phyloP scores from a whole-genome alignment of 2,329 filamentous ascomycete genomes.

The Aspergillaceae sp. region DNA sequence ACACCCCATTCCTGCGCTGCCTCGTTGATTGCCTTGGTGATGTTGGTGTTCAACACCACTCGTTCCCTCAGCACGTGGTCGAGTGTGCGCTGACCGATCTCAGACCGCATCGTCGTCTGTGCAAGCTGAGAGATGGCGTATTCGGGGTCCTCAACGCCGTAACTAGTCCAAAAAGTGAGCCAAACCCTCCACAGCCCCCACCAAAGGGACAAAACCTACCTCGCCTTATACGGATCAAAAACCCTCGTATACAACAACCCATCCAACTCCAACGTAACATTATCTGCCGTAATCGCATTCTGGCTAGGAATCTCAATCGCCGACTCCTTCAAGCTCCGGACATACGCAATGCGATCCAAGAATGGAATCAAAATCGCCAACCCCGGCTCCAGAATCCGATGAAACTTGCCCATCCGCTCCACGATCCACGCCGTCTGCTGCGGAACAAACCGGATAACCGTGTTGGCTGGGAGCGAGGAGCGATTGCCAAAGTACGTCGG shows the following conservation, averaged over 20 bases:
- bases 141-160: slow-evolving; percentile 96
- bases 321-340: slow-evolving; percentile 92
- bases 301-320: slow-evolving; percentile 97
- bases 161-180: slow-evolving; percentile 46
- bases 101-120: slow-evolving; percentile 97
- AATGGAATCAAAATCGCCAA: slow-evolving; percentile 83
- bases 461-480: slow-evolving; percentile 73
- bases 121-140: slow-evolving; percentile 97
- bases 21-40: slow-evolving; percentile 98
- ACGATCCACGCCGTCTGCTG: slow-evolving; percentile 99
- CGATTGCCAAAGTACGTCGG: slow-evolving; percentile 66
- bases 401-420: slow-evolving; percentile 98
- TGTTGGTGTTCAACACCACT: slow-evolving; percentile 91
- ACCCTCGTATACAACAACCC: slow-evolving; percentile 92
- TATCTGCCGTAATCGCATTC: slow-evolving; percentile 96
- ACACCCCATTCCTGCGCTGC: slow-evolving; percentile 96
- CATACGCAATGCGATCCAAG: slow-evolving; percentile 92
- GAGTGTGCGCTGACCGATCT: slow-evolving; percentile 91
- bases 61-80: slow-evolving; percentile 98
- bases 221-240: slow-evolving; percentile 96
- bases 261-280: slow-evolving; percentile 92
- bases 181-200: slow-evolving; percentile 1
- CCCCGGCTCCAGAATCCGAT: slow-evolving; percentile 84
- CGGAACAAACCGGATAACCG: slow-evolving; percentile 91
- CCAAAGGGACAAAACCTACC: slow-evolving; percentile 44